These are phyloP conservation scores for Eimeria falciformis DNA, from an alignment of 169 alveolate genomes.

Conservation along the genomic window DNA sequence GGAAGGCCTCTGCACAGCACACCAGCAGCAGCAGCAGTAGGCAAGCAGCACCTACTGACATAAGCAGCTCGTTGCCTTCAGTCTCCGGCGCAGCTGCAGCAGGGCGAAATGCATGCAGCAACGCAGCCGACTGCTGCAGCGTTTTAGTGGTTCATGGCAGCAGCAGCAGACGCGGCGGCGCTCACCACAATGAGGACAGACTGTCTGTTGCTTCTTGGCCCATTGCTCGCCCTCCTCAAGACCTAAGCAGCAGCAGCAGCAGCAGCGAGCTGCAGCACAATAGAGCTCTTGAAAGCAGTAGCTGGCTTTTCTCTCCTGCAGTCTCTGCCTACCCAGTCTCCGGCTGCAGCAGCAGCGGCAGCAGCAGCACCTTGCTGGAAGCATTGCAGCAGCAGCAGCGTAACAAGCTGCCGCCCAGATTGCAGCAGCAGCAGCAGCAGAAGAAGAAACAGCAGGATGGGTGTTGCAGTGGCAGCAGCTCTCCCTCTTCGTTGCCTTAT, in stretches of 20 bases:
- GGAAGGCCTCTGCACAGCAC: not conserved
- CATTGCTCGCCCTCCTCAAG: not conserved
- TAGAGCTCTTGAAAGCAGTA: too few relatives aligned
- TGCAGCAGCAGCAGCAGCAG: slow-evolving; percentile 5
- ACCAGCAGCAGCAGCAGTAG: not conserved
- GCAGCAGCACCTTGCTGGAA: not conserved
- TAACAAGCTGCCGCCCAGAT: not conserved
- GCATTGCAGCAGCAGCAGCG: not conserved
- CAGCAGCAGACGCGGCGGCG: slow-evolving; percentile 6
- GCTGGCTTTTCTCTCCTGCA: not conserved
- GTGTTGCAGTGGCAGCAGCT: slow-evolving; percentile 9
- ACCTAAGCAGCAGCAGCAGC: slow-evolving; percentile 42
- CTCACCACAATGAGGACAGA: slow-evolving; percentile 61
- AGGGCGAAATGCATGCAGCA: not conserved
- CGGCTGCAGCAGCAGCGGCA: too few relatives aligned
- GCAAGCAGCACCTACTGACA: not conserved
- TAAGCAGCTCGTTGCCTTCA: too few relatives aligned
- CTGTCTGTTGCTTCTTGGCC: slow-evolving; percentile 54
- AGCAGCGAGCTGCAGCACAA: not conserved
- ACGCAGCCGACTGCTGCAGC: not conserved
- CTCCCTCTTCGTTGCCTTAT: not conserved
- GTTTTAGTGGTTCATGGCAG: slow-evolving; percentile 42
- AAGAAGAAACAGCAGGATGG: not conserved
- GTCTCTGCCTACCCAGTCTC: too few relatives aligned
- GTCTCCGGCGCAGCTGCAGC: not conserved